Evolutionary conservation across 2,329 filamentous ascomycete species (phyloP).

Genomic region (Ascochyta lentis): DNA sequence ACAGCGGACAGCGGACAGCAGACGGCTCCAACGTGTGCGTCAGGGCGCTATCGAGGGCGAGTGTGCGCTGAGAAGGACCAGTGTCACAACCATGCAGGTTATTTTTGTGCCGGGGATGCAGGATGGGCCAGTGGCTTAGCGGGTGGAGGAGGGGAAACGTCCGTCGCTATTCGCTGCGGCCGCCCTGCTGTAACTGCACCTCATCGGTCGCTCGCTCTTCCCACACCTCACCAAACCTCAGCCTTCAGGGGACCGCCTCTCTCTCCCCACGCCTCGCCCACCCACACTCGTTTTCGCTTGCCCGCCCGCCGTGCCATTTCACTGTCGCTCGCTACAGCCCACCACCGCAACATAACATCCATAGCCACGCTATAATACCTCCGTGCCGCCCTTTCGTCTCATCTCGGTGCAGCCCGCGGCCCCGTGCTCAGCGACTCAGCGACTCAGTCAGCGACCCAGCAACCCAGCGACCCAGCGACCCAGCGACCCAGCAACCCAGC

Average conservation of each 20-base stretch:
- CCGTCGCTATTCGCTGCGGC: constrained; percentile 11
- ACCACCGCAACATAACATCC: constrained; percentile 5
- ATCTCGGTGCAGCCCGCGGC: constrained; percentile 19
- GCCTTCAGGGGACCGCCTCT: constrained; percentile 12
- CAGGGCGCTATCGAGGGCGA: constrained; percentile 20
- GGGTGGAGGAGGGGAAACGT: constrained; percentile 14
- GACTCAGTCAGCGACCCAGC: too few species aligned
- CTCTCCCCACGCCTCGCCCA: constrained; percentile 5
- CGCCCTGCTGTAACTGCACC: constrained; percentile 13
- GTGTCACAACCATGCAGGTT: constrained; percentile 36
- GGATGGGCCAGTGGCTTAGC: constrained; percentile 27
- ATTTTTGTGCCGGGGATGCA: constrained; percentile 37
- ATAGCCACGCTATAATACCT: constrained; percentile 15
- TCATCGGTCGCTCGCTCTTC: constrained; percentile 14
- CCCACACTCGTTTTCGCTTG: constrained; percentile 17
- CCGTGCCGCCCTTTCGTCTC: constrained; percentile 19
- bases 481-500: neutral
- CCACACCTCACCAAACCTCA: constrained; percentile 8
- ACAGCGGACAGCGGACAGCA: neutral
- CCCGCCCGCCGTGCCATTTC: neutral
- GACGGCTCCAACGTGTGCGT: constrained; percentile 15
- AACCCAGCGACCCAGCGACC: too few species aligned
- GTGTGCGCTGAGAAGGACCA: constrained; percentile 20
- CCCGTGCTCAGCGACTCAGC: constrained; percentile 16
- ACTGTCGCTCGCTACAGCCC: constrained; percentile 11